These are phyloP conservation scores for Alternaria atra DNA, from an alignment of 2,329 filamentous ascomycete genomes.

Conservation along the genomic window DNA sequence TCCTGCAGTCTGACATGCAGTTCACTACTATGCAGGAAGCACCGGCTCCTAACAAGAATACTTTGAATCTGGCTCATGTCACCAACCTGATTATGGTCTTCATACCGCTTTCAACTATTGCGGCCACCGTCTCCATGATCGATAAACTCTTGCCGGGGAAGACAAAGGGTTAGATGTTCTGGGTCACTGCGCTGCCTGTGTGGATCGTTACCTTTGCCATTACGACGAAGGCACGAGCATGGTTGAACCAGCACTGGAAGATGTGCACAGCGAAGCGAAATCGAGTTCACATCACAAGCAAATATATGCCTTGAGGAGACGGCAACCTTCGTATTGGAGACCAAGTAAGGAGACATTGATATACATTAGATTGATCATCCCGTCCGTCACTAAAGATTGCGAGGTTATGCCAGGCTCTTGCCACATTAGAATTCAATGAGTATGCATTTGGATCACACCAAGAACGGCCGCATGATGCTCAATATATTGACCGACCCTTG, in stretches of 20 bases:
- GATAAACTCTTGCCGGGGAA: slow-evolving; percentile 14
- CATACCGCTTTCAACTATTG: slow-evolving; percentile 12
- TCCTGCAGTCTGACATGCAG: slow-evolving; percentile 1
- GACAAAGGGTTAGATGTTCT: slow-evolving; percentile 15
- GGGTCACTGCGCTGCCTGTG: slow-evolving; percentile 10
- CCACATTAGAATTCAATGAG: no score
- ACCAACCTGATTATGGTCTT: background rate
- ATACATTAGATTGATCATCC: no score
- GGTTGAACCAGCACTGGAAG: no score
- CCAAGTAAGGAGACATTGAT: no score
- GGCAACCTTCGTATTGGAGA: no score
- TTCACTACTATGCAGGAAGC: slow-evolving; percentile 16
- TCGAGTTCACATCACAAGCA: no score
- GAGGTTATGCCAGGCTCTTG: no score
- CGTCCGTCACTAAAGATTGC: no score
- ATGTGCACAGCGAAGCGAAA: no score
- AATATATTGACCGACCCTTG: background rate
- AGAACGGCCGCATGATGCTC: background rate
- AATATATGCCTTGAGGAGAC: no score
- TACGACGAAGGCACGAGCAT: no score
- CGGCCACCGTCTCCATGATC: slow-evolving; percentile 14
- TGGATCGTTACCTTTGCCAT: background rate
- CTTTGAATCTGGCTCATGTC: slow-evolving; percentile 8
- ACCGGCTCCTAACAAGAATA: slow-evolving; percentile 12
- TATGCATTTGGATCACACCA: background rate